These are phyloP conservation scores for Sporisorium graminicola DNA, from an alignment of 1,284 basidiomycete species.

Conservation along the genomic window DNA sequence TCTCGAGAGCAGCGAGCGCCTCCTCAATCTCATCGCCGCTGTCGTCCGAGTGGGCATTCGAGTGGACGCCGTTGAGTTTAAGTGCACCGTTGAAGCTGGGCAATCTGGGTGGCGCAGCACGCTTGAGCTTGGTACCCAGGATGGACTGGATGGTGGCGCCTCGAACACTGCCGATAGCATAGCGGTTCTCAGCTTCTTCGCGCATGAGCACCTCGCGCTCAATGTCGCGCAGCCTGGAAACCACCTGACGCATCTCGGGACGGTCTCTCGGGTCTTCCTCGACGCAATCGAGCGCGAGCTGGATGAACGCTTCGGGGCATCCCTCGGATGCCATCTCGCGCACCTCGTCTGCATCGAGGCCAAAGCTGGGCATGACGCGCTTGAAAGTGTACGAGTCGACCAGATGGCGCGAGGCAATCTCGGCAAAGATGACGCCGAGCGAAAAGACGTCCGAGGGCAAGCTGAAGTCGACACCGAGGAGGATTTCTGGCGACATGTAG, in stretches of 20 bases:
- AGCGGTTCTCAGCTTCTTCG: constrained; percentile 56
- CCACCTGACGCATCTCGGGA: constrained; percentile 82
- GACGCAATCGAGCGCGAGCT: constrained; percentile 84
- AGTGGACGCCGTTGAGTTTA: constrained; percentile 73
- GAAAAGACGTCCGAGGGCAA: constrained; percentile 94
- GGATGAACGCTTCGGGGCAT: constrained; percentile 83
- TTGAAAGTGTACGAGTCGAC: constrained; percentile 76
- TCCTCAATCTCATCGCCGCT: constrained; percentile 64
- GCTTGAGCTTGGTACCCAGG: constrained; percentile 52
- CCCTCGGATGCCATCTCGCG: constrained; percentile 78
- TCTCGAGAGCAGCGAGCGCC: constrained; percentile 60
- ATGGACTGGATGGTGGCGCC: constrained; percentile 58
- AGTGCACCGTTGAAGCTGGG: constrained; percentile 86
- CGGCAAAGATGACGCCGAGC: constrained; percentile 92
- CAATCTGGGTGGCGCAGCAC: constrained; percentile 76
- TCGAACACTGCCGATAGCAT: constrained; percentile 79
- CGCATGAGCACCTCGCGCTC: constrained; percentile 76
- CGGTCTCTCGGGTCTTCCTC: constrained; percentile 77
- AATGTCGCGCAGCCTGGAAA: constrained; percentile 80
- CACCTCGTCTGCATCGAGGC: constrained; percentile 82
- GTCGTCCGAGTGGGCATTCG: constrained; percentile 37
- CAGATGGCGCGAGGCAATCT: constrained; percentile 85
- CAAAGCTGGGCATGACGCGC: constrained; percentile 73
- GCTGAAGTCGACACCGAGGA: constrained; percentile 89
- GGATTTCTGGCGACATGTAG: constrained; percentile 83